Evolutionary conservation across 2,329 filamentous ascomycete genomes (phyloP), one percentile per base, ranked within the genome.

Genomic region (Dactylellina drechsleri): DNA sequence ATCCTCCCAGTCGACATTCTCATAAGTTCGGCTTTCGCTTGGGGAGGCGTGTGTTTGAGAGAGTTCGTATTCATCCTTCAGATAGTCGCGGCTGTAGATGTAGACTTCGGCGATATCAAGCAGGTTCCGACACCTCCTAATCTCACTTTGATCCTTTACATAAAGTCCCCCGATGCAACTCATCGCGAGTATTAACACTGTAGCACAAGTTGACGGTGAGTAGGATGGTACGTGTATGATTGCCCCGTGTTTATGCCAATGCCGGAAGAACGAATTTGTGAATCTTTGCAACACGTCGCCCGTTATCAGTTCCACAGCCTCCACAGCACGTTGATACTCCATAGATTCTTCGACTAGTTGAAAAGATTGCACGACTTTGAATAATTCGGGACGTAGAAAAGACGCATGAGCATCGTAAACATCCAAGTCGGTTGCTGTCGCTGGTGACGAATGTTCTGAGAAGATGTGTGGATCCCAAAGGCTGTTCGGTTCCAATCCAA

Each of bases 181-280:
- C 70, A 74, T 74, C 10, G 70, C 62, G 2, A 74, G 45, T 67
- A 74, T 74, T n/a, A 74, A 23, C 10, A 64, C 36, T 16, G 70
- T 74, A 26, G 70, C 57, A 28, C 57, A 66, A 5, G 62, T 74
- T 7, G 50, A 43, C 10, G 70, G 70, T 10, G 70, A 74, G 20
- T 74, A 74, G 1, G 62, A 62, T 5, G 70, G 70, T 20, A 67
- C 4, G 40, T 74, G 70, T 18, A 74, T 74, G 6, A 74, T 64
- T 10, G 70, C 49, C 12, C 70, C 70, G n/a, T 74, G 70, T 47
- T 62, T 66, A 16, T 74, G 70, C 70, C 70, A 74, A 36, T 74
- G 62, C 12, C 62, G 50, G n/a, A 74, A 74, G 28, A 67, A 74
- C 1, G 70, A 67, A 31, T 58, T 74, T 8, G 62, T 74, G 8